Conservation (phyloP, 2,329 filamentous ascomycete genomes). For the Juglanconis oblonga region DNA sequence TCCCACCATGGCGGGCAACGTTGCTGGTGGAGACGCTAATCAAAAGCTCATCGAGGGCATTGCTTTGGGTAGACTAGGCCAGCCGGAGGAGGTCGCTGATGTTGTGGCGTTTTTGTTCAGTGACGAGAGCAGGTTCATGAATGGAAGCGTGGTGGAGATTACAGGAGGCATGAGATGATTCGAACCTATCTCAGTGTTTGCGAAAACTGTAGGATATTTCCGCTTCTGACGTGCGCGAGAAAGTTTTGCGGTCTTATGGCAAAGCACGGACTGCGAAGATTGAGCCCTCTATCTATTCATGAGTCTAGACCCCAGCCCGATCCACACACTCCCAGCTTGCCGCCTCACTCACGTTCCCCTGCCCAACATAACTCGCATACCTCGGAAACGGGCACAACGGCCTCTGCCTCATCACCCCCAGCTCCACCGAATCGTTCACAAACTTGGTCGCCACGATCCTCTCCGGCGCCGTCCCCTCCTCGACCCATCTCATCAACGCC, state of each 20-base stretch:
- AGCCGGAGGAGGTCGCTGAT: conserved; percentile 26
- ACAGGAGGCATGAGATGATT: conserved; percentile 32
- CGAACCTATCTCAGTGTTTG: neutral
- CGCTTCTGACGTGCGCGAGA: no score
- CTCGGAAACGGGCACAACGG: neutral
- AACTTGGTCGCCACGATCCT: conserved; percentile 18
- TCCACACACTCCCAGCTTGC: neutral
- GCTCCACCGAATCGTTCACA: neutral
- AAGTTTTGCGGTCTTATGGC: neutral
- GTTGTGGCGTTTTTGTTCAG: conserved; percentile 49
- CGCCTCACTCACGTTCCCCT: neutral
- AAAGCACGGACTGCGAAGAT: neutral
- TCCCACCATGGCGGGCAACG: conserved; percentile 38
- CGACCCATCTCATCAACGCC: conserved; percentile 45
- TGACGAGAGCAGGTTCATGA: conserved; percentile 49
- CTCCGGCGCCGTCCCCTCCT: conserved; percentile 37
- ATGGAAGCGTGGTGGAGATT: conserved; percentile 48
- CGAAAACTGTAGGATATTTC: no score
- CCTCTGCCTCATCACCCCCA: neutral
- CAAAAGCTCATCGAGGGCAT: conserved; percentile 24
- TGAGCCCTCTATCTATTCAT: neutral
- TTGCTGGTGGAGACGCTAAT: conserved; percentile 41
- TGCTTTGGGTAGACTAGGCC: conserved; percentile 26
- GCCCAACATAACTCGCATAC: neutral
- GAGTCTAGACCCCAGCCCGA: neutral